These are phyloP conservation scores for Colletotrichum gigasporum DNA, from an alignment of 2,329 filamentous ascomycete genomes.

Conservation along the genomic window DNA sequence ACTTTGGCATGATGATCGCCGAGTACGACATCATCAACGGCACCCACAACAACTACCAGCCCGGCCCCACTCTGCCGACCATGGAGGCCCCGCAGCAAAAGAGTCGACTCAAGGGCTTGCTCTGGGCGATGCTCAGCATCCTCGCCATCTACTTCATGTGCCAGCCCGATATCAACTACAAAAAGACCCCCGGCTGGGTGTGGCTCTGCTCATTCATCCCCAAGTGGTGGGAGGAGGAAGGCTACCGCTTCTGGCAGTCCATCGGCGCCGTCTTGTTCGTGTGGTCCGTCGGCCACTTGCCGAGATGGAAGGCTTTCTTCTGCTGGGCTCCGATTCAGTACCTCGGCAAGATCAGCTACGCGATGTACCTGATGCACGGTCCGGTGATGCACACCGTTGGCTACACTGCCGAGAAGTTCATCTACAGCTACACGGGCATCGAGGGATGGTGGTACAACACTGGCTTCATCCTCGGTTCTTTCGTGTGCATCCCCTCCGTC, in stretches of 20 bases:
- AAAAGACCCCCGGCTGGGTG: conserved; percentile 60
- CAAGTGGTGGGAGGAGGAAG: conserved; percentile 55
- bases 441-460: conserved; percentile 55
- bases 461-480: conserved; percentile 56
- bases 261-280: conserved; percentile 63
- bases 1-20: conserved; percentile 61
- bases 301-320: conserved; percentile 60
- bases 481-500: conserved; percentile 59
- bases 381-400: conserved; percentile 63
- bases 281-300: conserved; percentile 56
- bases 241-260: conserved; percentile 67
- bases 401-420: conserved; percentile 60
- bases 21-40: conserved; percentile 62
- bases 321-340: conserved; percentile 61
- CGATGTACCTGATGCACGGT: conserved; percentile 70
- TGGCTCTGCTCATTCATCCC: conserved; percentile 59
- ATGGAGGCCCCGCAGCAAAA: conserved; percentile 33
- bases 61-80: conserved; percentile 33
- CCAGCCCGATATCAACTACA: conserved; percentile 51
- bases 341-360: conserved; percentile 68
- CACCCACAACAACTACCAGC: conserved; percentile 48
- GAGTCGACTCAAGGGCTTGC: conserved; percentile 13
- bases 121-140: conserved; percentile 54
- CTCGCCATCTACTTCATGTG: conserved; percentile 63
- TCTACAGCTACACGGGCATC: conserved; percentile 56